Evolutionary conservation across 1,284 basidiomycete genomes (phyloP), one percentile per base, ranked within the genome.

Genomic region (Cystobasidium slooffiae): DNA sequence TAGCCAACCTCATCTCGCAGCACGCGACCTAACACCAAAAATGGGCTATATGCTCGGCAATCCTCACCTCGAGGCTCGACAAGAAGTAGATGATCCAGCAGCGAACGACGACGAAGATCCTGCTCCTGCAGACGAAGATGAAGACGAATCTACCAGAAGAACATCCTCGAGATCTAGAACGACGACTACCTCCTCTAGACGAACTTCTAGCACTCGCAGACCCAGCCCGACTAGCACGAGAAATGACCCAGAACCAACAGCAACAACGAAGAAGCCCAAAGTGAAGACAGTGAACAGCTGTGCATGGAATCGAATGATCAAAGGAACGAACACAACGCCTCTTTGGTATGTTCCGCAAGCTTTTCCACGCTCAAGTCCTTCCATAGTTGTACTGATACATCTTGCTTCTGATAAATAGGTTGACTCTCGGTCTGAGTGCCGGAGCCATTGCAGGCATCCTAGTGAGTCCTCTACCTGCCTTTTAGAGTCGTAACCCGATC

Each of bases 381-480:
- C n/a, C n/a, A n/a, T n/a, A n/a, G n/a, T n/a, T n/a, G n/a, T n/a
- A n/a, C n/a, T 39, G 9, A 16, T 59, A 18, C 39, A 6, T 39
- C 5, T 24, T 37, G 14, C 56, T 39, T 58, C 12, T 55, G 20
- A 1, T 8, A 18, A 39, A 6, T 24, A 72, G 69, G 61, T 24
- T 72, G 8, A 51, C 61, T 5, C 47, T 72, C 18, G 69, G 69
- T 2, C 44, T 72, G 41, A 72, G 58, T 37, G 59, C 59, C 10
- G 69, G 69, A 12, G 24, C 31, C 1, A 72, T 72, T 31, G 58
- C 61, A 9, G 69, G 69, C n/a, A 64, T 72, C 37, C 39, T 72
- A 12, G 69, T 72, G 16, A 43, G 69, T 20, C 37, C n/a, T 44
- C 2, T 2, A 20, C 6, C 1, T 6, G 16, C 39, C 6, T 9